Percentiles rank a stretch among this genome's conserved stretches.
These are phyloP conservation scores for Metschnikowia henanensis DNA, from an alignment of 805 yeast species.

Conservation along the genomic window DNA sequence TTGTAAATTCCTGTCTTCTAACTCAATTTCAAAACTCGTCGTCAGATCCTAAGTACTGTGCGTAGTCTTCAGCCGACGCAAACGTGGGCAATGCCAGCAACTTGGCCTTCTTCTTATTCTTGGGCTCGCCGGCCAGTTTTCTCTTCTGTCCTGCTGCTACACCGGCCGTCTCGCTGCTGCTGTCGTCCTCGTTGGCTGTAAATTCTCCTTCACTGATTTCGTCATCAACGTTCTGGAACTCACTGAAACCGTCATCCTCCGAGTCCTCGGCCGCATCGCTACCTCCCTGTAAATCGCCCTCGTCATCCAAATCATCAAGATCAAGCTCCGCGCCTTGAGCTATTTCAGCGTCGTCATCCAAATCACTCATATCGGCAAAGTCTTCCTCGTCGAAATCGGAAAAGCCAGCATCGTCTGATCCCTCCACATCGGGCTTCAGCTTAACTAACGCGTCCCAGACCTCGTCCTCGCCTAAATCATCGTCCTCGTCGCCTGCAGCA, in stretches of 20 bases:
- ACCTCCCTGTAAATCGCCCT: constrained; percentile 24
- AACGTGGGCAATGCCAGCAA: constrained; percentile 75
- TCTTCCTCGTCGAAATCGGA: constrained; percentile 48
- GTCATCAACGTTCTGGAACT: not conserved
- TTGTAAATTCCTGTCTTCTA: too few relatives aligned
- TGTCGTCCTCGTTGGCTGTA: constrained; percentile 14
- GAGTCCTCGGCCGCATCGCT: constrained; percentile 29
- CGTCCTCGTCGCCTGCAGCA: constrained; percentile 35
- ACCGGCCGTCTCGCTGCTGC: constrained; percentile 20
- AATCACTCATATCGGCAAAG: constrained; percentile 32
- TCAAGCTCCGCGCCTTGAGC: constrained; percentile 27
- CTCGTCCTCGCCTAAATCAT: constrained; percentile 60
- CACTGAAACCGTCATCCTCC: constrained; percentile 26
- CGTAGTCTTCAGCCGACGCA: constrained; percentile 88
- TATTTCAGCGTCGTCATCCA: constrained; percentile 29
- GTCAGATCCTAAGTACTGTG: constrained; percentile 66
- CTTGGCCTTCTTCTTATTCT: constrained; percentile 50
- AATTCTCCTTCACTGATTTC: constrained; percentile 2
- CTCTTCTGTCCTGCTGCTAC: constrained; percentile 33
- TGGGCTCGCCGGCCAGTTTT: constrained; percentile 25
- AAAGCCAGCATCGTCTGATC: constrained; percentile 28
- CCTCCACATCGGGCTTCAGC: constrained; percentile 69
- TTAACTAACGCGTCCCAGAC: constrained; percentile 80
- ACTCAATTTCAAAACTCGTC: constrained; percentile 43
- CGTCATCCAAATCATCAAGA: constrained; percentile 23